These are phyloP conservation scores for Colletotrichum sp. DNA, from an alignment of 2,329 filamentous ascomycete genomes.

Conservation along the genomic window DNA sequence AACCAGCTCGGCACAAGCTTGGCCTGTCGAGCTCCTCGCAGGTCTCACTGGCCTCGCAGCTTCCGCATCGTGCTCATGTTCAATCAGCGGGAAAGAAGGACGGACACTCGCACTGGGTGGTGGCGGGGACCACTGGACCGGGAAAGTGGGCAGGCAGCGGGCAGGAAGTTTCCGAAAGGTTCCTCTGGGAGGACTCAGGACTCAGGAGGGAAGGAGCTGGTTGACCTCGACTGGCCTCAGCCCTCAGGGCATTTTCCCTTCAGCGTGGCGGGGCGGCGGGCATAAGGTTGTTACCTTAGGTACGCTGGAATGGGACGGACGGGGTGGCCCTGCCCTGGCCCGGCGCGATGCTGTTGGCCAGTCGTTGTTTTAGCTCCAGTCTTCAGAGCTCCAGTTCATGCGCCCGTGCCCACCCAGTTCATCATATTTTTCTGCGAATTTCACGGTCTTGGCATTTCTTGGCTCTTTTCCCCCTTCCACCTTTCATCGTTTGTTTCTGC, in stretches of 20 bases:
- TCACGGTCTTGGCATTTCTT: constrained; percentile 19
- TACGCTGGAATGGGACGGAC: not conserved
- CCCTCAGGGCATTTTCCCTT: not conserved
- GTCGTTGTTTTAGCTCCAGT: not conserved
- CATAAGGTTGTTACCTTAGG: not conserved
- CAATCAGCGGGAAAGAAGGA: not conserved
- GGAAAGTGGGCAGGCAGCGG: not conserved
- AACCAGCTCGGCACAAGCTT: not conserved
- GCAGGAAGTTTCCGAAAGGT: not conserved
- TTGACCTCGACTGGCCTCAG: not conserved
- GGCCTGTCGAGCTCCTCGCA: not conserved
- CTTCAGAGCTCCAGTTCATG: not conserved
- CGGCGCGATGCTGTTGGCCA: not conserved
- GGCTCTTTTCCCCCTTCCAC: constrained; percentile 10
- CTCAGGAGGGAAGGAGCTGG: not conserved
- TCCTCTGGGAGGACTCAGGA: not conserved
- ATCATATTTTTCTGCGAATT: constrained; percentile 12
- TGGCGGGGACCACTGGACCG: not conserved
- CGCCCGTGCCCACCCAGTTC: constrained; percentile 5
- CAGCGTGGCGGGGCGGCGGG: not conserved
- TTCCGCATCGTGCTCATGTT: not conserved
- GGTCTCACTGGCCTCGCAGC: no score
- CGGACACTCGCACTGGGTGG: no score
- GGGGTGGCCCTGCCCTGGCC: not conserved
- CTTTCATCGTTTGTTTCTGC: constrained; percentile 9